Percentiles rank a stretch among this genome's conserved stretches.
phyloP scores from a whole-genome alignment of 1,284 basidiomycete species.

The Phellopilus nigrolimitatus region DNA sequence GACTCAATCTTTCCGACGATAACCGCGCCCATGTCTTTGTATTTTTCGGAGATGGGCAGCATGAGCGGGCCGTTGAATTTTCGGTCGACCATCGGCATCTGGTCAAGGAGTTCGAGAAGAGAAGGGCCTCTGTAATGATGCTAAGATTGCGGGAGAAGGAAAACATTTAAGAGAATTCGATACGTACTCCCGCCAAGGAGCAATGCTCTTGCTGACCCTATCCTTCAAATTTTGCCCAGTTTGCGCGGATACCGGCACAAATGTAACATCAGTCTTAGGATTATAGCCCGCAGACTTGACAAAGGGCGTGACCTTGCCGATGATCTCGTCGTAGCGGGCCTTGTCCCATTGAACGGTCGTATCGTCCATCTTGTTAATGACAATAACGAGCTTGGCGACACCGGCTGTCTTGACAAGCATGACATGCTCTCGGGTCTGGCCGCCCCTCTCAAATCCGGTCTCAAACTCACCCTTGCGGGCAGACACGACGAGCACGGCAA shows the following conservation, averaged over 20 bases:
- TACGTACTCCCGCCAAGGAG: conserved; percentile 84
- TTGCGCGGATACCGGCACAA: conserved; percentile 90
- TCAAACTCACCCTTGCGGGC: conserved; percentile 98
- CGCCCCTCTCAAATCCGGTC: conserved; percentile 94
- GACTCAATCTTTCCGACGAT: conserved; percentile 95
- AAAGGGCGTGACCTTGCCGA: conserved; percentile 85
- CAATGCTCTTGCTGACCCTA: conserved; percentile 57
- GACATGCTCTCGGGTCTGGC: conserved; percentile 95
- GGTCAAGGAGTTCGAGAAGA: conserved; percentile 80
- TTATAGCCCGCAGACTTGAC: conserved; percentile 86
- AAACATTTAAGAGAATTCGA: conserved; percentile 7
- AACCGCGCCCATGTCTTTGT: conserved; percentile 96
- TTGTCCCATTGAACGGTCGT: conserved; percentile 86
- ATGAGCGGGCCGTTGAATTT: conserved; percentile 87
- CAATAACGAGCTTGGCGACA: conserved; percentile 82
- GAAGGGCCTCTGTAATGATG: conserved; percentile 63
- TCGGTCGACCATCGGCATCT: conserved; percentile 86
- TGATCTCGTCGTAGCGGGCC: conserved; percentile 83
- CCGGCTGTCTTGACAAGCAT: conserved; percentile 98
- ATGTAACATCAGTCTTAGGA: conserved; percentile 86
- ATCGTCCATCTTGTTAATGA: conserved; percentile 99
- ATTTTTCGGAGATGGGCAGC: conserved; percentile 95
- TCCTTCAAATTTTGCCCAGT: conserved; percentile 91
- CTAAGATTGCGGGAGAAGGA: conserved; percentile 1
- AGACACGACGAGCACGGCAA: conserved; percentile 92